phyloP scores from a whole-genome alignment of 495 filamentous ascomycete species.

The Penicillium ucsense region DNA sequence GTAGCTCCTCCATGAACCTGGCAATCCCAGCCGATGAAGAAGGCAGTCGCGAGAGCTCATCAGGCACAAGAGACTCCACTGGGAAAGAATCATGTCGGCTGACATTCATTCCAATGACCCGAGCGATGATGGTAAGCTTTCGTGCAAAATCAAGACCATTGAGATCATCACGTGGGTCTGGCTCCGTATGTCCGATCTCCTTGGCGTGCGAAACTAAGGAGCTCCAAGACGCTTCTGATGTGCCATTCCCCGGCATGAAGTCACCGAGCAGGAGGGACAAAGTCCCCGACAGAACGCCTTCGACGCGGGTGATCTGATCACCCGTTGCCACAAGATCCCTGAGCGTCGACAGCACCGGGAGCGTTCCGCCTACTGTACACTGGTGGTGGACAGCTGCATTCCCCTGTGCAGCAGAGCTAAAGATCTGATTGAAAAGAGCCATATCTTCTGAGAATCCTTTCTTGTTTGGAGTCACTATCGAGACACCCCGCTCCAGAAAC shows the following conservation, averaged over 20 bases:
- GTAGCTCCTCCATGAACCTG: constrained; percentile 65
- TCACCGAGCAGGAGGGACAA: constrained; percentile 42
- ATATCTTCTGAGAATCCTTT: constrained; percentile 80
- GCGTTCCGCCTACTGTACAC: constrained; percentile 80
- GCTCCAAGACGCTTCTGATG: constrained; percentile 56
- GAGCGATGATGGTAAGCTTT: constrained; percentile 87
- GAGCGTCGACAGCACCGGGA: constrained; percentile 85
- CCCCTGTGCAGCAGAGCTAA: constrained; percentile 47
- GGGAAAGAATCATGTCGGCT: constrained; percentile 69
- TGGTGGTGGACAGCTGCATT: constrained; percentile 85
- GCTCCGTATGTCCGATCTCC: constrained; percentile 88
- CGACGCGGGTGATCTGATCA: constrained; percentile 76
- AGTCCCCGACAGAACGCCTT: constrained; percentile 96
- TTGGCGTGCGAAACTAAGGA: constrained; percentile 78
- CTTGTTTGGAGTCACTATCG: constrained; percentile 93
- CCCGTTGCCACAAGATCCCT: constrained; percentile 84
- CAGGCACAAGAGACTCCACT: constrained; percentile 78
- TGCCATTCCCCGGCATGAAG: constrained; percentile 43
- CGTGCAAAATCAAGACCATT: constrained; percentile 91
- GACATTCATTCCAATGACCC: constrained; percentile 67
- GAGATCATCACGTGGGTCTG: constrained; percentile 86
- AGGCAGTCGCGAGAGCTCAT: constrained; percentile 55
- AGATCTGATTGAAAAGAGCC: constrained; percentile 74
- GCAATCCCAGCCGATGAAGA: constrained; percentile 46
- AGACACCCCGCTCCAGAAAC: constrained; percentile 70